Evolutionary conservation across 1,139 yeast genomes (phyloP).

Genomic region (Diutina mesorugosa): DNA sequence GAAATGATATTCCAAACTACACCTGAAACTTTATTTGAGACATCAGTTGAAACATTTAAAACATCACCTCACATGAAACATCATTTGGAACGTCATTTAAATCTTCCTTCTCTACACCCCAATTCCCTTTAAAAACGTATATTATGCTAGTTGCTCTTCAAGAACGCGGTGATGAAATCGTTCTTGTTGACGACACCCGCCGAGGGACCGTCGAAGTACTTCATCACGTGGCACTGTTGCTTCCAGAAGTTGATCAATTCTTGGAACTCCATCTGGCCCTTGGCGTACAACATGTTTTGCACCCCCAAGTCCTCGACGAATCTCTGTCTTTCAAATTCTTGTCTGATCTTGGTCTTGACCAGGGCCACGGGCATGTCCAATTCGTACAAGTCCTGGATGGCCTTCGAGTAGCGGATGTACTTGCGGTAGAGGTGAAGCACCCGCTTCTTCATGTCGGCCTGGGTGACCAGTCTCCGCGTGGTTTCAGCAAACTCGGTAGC

Average conservation of each 20-base stretch:
- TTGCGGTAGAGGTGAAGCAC: conserved; percentile 64
- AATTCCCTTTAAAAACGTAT: background rate
- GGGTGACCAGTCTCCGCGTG: conserved; percentile 53
- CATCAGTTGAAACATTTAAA: too few species aligned
- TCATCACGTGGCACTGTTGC: conserved; percentile 76
- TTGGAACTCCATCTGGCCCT: conserved; percentile 88
- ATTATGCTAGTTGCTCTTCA: conserved; percentile 35
- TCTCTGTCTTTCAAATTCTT: conserved; percentile 80
- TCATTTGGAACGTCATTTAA: too few species aligned
- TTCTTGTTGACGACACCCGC: conserved; percentile 35
- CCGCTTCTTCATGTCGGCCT: conserved; percentile 49
- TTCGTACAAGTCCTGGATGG: conserved; percentile 59
- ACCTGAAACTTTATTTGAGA: too few species aligned
- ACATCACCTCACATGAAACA: too few species aligned
- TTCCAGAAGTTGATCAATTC: conserved; percentile 87
- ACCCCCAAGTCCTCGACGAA: conserved; percentile 55
- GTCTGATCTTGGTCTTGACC: conserved; percentile 75
- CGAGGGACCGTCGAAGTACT: conserved; percentile 63
- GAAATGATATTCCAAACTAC: too few species aligned
- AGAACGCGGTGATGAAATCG: conserved; percentile 58
- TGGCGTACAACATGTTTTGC: conserved; percentile 56
- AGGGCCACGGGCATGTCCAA: conserved; percentile 74
- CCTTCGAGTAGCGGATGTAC: conserved; percentile 52
- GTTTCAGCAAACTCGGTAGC: conserved; percentile 82
- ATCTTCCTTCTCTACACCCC: background rate